Evolutionary conservation across 1,139 yeast species (phyloP).

Genomic region (Meyerozyma elateridarum): DNA sequence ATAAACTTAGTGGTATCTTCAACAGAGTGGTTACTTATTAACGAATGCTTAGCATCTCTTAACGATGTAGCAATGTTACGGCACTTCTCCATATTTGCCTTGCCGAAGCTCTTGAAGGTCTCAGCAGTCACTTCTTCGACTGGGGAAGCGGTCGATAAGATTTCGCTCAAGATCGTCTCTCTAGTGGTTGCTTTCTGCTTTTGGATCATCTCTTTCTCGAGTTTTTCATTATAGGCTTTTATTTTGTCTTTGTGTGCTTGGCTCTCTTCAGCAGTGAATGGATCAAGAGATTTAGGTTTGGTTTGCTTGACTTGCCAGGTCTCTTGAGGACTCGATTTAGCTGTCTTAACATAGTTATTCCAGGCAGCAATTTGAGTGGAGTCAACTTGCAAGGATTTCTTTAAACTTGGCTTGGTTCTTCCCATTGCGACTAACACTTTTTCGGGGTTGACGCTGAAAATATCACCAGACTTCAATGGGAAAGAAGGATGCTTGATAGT

Average conservation of each 20-base stretch:
- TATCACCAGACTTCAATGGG: slow-evolving; percentile 77
- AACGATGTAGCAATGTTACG: slow-evolving; percentile 26
- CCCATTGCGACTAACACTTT: slow-evolving; percentile 86
- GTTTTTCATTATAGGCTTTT: slow-evolving; percentile 22
- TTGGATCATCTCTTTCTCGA: slow-evolving; percentile 30
- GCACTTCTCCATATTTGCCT: slow-evolving; percentile 27
- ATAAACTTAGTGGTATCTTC: slow-evolving; percentile 22
- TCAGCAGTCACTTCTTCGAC: slow-evolving; percentile 20
- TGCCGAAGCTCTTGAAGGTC: slow-evolving; percentile 17
- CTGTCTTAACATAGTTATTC: slow-evolving; percentile 64
- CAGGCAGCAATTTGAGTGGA: slow-evolving; percentile 66
- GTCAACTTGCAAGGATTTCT: slow-evolving; percentile 63
- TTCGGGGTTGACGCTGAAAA: slow-evolving; percentile 81
- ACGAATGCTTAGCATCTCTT: slow-evolving; percentile 23
- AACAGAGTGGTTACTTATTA: slow-evolving; percentile 18
- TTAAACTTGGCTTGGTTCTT: slow-evolving; percentile 69
- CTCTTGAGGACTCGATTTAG: slow-evolving; percentile 53
- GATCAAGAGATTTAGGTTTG: slow-evolving; percentile 38
- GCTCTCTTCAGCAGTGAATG: slow-evolving; percentile 17
- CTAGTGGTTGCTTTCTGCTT: slow-evolving; percentile 41
- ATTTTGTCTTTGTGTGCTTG: slow-evolving; percentile 16
- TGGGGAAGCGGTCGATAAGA: slow-evolving; percentile 23
- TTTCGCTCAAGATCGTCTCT: slow-evolving; percentile 40
- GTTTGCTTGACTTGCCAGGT: slow-evolving; percentile 53
- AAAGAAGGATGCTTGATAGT: slow-evolving; percentile 75